A percentile compares a stretch with the other conserved stretches of the same genome.
Conservation (phyloP, 345 rosid genomes). For the Laguncularia racemosa region DNA sequence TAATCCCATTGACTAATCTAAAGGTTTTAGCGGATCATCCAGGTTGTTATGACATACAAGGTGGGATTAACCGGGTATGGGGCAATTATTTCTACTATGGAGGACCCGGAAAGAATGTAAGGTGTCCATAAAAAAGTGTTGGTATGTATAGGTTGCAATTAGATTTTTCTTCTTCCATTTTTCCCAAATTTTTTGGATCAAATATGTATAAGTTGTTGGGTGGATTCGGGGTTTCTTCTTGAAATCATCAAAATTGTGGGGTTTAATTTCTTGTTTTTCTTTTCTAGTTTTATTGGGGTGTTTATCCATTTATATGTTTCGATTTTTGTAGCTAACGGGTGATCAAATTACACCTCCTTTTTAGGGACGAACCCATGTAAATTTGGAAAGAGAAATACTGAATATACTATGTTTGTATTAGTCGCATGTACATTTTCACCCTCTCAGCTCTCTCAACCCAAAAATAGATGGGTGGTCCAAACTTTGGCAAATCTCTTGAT, state of each 20-base stretch:
- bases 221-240: constrained; percentile 33
- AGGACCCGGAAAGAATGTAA: constrained; percentile 93
- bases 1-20: constrained; percentile 64
- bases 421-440: too few relatives aligned
- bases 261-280: constrained; percentile 9
- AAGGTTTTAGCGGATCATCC: constrained; percentile 80
- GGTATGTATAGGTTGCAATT: constrained; percentile 8
- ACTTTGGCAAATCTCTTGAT: too few relatives aligned
- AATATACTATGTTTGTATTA: too few relatives aligned
- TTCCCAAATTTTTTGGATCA: background rate
- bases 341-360: too few relatives aligned
- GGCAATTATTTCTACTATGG: constrained; percentile 94
- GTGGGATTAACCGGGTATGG: constrained; percentile 81
- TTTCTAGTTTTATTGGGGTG: background rate
- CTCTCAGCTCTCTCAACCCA: too few relatives aligned
- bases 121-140: constrained; percentile 52
- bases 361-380: too few relatives aligned
- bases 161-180: constrained; percentile 1
- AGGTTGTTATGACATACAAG: constrained; percentile 82
- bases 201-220: constrained; percentile 18
- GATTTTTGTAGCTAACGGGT: too few relatives aligned
- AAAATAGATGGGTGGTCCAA: too few relatives aligned
- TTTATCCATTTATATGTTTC: too few relatives aligned
- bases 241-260: constrained; percentile 14
- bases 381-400: too few relatives aligned